phyloP scores from a whole-genome alignment of 176 grass and related monocot species.

The Thinopyrum elongatum region DNA sequence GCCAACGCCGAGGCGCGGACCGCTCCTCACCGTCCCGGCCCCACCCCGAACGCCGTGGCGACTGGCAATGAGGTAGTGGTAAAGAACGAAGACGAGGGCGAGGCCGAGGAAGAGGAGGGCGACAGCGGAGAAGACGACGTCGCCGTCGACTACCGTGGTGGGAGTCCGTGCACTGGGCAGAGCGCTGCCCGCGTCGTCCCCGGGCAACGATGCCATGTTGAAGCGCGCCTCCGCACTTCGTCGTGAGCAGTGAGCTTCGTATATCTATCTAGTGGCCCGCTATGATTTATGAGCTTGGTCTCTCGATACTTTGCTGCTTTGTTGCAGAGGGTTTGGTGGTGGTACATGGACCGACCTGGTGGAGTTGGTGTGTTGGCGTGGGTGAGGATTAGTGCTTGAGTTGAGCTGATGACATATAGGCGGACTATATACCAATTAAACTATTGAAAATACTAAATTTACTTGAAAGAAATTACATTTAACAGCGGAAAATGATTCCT shows the following conservation, averaged over 20 bases:
- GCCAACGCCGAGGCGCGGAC: neutral
- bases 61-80: constrained; percentile 22
- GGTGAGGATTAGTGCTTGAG: constrained; percentile 21
- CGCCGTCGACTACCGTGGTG: constrained; percentile 18
- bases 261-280: neutral
- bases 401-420: neutral
- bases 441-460: no score
- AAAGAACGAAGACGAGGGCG: constrained; percentile 30
- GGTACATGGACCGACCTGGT: neutral
- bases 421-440: no score
- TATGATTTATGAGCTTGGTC: constrained; percentile 10
- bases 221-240: neutral
- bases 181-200: neutral
- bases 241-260: neutral
- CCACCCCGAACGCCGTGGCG: neutral
- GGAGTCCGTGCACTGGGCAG: constrained; percentile 1
- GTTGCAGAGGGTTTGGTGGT: constrained; percentile 33
- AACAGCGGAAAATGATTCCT: no score
- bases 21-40: neutral
- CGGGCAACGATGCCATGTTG: constrained; percentile 27
- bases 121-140: constrained; percentile 30
- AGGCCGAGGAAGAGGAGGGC: constrained; percentile 33
- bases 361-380: constrained; percentile 39
- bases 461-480: no score
- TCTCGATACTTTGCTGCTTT: neutral